phyloP scores from a whole-genome alignment of 257 asterid species.

The Echites panduratus region DNA sequence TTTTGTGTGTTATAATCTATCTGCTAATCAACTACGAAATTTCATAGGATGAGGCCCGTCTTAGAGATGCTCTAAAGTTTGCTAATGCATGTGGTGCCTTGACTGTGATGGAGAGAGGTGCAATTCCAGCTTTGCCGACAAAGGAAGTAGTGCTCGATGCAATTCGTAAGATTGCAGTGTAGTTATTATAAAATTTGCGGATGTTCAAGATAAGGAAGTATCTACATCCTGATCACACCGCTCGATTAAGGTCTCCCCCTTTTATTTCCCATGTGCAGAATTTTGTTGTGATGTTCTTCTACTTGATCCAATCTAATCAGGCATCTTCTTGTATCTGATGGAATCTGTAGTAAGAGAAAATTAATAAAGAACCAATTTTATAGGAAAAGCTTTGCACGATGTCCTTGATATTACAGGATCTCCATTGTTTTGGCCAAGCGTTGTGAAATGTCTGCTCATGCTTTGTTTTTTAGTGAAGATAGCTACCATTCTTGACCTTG shows the following conservation, averaged over 20 bases:
- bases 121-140: conserved; percentile 94
- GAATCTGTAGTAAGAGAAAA: neutral
- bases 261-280: neutral
- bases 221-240: neutral
- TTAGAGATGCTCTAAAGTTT: conserved; percentile 72
- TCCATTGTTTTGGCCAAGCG: neutral
- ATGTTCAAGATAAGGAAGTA: neutral
- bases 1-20: neutral
- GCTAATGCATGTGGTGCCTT: conserved; percentile 95
- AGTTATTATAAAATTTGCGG: conserved; percentile 7
- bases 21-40: conserved; percentile 4
- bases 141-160: conserved; percentile 52
- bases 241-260: neutral
- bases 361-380: neutral
- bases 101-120: conserved; percentile 91
- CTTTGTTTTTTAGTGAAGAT: neutral
- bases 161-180: conserved; percentile 51
- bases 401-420: neutral
- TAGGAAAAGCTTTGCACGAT: neutral
- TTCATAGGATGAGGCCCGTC: conserved; percentile 61
- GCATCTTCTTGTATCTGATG: neutral
- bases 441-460: no score
- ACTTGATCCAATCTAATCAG: neutral
- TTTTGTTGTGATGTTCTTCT: neutral
- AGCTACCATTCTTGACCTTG: neutral